A percentile compares a stretch with the other conserved stretches of the same genome.
Conservation (phyloP, 2,329 filamentous ascomycete species). For the Phialophora macrospora region DNA sequence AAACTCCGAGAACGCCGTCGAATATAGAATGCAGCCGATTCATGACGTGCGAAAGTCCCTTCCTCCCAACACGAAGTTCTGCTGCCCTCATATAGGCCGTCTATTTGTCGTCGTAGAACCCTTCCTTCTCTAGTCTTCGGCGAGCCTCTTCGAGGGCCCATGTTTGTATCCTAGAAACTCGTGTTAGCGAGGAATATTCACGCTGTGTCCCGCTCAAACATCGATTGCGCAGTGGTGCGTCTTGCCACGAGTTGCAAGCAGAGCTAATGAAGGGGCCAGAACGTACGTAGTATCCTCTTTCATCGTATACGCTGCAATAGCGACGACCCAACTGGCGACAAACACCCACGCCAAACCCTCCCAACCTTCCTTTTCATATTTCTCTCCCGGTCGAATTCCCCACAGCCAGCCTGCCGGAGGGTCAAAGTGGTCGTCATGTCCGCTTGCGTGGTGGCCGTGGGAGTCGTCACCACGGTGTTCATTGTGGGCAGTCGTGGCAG, state of each 20-base stretch:
- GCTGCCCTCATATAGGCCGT: background rate
- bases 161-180: constrained; percentile 85
- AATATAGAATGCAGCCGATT: background rate
- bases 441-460: constrained; percentile 25
- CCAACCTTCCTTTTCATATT: constrained; percentile 96
- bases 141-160: constrained; percentile 98
- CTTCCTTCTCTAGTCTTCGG: constrained; percentile 92
- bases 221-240: too few species aligned
- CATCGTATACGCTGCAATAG: constrained; percentile 83
- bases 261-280: constrained; percentile 15
- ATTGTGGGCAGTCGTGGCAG: constrained; percentile 17
- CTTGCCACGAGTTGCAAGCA: background rate
- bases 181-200: constrained; percentile 3
- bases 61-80: background rate
- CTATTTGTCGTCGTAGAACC: constrained; percentile 75
- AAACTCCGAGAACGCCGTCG: constrained; percentile 10
- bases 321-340: constrained; percentile 74
- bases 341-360: constrained; percentile 63
- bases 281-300: constrained; percentile 99
- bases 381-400: constrained; percentile 91
- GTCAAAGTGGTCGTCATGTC: constrained; percentile 69
- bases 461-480: constrained; percentile 20
- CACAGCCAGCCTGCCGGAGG: constrained; percentile 90
- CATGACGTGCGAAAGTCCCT: constrained; percentile 4
- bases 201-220: background rate